These are phyloP conservation scores for Neurospora tetraspora DNA, from an alignment of 495 filamentous ascomycete species.

Conservation along the genomic window DNA sequence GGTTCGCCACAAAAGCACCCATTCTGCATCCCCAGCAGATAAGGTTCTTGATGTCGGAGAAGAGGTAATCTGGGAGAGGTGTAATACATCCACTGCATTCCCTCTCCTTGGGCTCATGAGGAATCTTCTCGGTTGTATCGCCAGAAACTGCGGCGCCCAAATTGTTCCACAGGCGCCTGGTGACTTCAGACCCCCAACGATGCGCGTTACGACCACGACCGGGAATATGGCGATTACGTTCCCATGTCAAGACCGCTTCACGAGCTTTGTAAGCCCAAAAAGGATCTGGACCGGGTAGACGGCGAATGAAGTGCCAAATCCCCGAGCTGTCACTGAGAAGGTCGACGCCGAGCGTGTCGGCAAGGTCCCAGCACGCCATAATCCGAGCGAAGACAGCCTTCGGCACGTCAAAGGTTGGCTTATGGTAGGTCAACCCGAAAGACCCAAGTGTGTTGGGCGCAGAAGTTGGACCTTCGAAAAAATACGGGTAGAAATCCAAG, in stretches of 20 bases:
- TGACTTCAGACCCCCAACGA: neutral
- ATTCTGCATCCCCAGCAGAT: slow-evolving; percentile 17
- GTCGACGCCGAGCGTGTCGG: slow-evolving; percentile 15
- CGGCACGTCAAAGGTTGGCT: slow-evolving; percentile 14
- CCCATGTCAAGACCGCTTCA: slow-evolving; percentile 7
- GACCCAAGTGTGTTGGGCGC: slow-evolving; percentile 3
- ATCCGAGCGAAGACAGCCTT: slow-evolving; percentile 13
- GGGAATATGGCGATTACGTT: neutral
- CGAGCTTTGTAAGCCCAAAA: slow-evolving; percentile 20
- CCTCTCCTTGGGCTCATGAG: neutral
- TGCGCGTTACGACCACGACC: neutral
- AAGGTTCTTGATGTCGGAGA: neutral
- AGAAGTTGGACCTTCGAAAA: slow-evolving; percentile 11
- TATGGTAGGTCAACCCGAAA: slow-evolving; percentile 17
- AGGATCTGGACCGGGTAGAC: slow-evolving; percentile 15
- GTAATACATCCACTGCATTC: slow-evolving; percentile 6
- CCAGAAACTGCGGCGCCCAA: slow-evolving; percentile 15
- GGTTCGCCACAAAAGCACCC: slow-evolving; percentile 2
- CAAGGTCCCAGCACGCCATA: neutral
- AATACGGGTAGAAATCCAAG: slow-evolving; percentile 16
- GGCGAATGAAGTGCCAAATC: slow-evolving; percentile 15
- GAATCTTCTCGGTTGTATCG: slow-evolving; percentile 2
- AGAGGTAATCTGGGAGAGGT: neutral
- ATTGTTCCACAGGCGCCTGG: slow-evolving; percentile 4
- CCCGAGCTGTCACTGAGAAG: slow-evolving; percentile 15